Conservation (phyloP, 202 grass and related monocot species). For the Digitaria exilis region DNA sequence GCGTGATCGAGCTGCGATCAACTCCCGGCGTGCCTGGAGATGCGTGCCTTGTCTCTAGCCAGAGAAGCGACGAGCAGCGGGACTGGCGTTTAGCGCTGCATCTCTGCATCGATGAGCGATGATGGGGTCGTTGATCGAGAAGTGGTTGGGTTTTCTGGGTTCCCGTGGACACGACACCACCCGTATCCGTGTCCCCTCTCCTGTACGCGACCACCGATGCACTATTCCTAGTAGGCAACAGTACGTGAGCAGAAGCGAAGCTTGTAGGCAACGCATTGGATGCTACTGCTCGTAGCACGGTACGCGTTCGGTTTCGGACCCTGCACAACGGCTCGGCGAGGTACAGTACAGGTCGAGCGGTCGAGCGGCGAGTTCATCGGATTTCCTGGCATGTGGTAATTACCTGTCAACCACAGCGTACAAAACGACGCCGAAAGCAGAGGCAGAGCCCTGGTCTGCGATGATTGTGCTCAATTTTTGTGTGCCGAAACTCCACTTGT, state of each 20-base stretch:
- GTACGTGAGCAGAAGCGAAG: not conserved
- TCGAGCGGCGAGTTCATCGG: not conserved
- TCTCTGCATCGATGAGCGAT: too few relatives aligned
- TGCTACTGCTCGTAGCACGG: not conserved
- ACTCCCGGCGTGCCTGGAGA: slow-evolving; percentile 25
- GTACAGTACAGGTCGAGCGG: not conserved
- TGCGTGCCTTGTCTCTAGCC: not conserved
- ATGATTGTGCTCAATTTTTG: not conserved
- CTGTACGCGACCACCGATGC: not conserved
- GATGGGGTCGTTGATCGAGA: not conserved
- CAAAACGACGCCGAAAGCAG: not conserved
- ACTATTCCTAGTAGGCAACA: not conserved
- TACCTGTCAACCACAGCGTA: not conserved
- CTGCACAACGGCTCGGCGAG: not conserved
- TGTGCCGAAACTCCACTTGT: not conserved
- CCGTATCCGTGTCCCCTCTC: not conserved
- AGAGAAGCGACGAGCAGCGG: not conserved
- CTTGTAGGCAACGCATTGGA: slow-evolving; percentile 32
- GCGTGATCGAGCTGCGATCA: not conserved
- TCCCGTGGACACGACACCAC: slow-evolving; percentile 12
- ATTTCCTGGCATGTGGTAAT: not conserved
- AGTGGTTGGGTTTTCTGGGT: slow-evolving; percentile 9
- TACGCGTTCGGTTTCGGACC: not conserved
- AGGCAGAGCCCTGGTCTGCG: too few relatives aligned
- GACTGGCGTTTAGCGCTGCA: not conserved